Evolutionary conservation across 371 early-diverging fungal species (phyloP).

Genomic region (Chytridium lagenaria): DNA sequence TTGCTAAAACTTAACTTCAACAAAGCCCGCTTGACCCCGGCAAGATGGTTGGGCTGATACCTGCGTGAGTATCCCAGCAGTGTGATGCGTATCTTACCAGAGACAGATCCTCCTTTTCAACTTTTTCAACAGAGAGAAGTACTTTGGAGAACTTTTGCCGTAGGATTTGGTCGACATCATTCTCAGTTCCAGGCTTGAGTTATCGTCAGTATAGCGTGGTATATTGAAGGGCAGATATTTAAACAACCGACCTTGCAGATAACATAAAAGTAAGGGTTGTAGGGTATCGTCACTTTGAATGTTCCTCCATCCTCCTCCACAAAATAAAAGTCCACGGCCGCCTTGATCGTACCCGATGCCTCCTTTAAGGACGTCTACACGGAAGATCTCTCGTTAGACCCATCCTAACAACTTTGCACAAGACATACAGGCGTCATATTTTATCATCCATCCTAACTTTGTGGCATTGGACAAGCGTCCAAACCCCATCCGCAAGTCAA

Average conservation of each 20-base stretch:
- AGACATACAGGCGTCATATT: constrained; percentile 84
- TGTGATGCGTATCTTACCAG: constrained; percentile 62
- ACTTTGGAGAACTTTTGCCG: constrained; percentile 71
- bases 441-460: constrained; percentile 92
- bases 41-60: constrained; percentile 83
- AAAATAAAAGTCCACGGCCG: constrained; percentile 92
- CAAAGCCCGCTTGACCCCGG: constrained; percentile 72
- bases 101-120: constrained; percentile 85
- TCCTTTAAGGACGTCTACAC: constrained; percentile 58
- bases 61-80: not conserved
- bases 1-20: constrained; percentile 87
- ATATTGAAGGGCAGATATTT: constrained; percentile 5
- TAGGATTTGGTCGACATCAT: constrained; percentile 89
- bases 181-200: constrained; percentile 69
- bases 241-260: constrained; percentile 70
- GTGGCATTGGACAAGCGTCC: constrained; percentile 76
- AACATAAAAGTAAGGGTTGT: constrained; percentile 91
- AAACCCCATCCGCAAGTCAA: constrained; percentile 87
- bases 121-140: constrained; percentile 67
- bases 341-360: constrained; percentile 58
- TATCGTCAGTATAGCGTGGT: constrained; percentile 15
- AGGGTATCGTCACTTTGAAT: constrained; percentile 86
- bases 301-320: constrained; percentile 85
- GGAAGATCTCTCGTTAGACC: not conserved
- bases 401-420: too few relatives aligned